phyloP scores from a whole-genome alignment of 1,284 basidiomycete species.

The Irpex lacteus region DNA sequence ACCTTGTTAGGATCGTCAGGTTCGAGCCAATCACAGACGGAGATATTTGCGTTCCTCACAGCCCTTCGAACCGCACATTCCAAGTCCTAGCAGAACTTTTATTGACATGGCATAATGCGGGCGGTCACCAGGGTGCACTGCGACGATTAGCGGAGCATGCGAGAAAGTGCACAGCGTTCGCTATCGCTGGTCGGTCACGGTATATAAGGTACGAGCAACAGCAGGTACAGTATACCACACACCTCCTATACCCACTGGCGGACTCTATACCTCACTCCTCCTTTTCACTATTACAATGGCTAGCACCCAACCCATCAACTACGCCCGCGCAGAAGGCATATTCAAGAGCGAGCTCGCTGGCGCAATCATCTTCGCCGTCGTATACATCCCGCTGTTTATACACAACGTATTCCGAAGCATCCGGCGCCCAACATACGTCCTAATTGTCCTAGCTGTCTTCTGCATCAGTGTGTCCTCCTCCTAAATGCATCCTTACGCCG shows the following conservation, averaged over 20 bases:
- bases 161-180: too few species aligned
- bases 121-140: too few species aligned
- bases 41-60: not conserved
- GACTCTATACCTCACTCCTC: not conserved
- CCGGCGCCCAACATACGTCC: slow-evolving; percentile 38
- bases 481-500: not conserved
- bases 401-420: slow-evolving; percentile 38
- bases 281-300: not conserved
- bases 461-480: slow-evolving; percentile 37
- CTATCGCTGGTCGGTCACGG: too few species aligned
- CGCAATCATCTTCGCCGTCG: slow-evolving; percentile 43
- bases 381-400: slow-evolving; percentile 37
- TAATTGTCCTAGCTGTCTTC: slow-evolving; percentile 41
- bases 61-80: not conserved
- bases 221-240: not conserved
- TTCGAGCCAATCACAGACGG: not conserved
- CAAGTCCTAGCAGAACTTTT: not conserved
- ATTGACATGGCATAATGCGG: not conserved
- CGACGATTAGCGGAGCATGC: too few species aligned
- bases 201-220: not conserved
- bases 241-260: not conserved
- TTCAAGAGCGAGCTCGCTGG: slow-evolving; percentile 37
- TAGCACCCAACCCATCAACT: slow-evolving; percentile 26
- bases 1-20: not conserved
- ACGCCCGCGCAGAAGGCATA: slow-evolving; percentile 38